These are phyloP conservation scores for Cicer judaicum DNA, from an alignment of 306 rosid genomes.

Conservation along the genomic window DNA sequence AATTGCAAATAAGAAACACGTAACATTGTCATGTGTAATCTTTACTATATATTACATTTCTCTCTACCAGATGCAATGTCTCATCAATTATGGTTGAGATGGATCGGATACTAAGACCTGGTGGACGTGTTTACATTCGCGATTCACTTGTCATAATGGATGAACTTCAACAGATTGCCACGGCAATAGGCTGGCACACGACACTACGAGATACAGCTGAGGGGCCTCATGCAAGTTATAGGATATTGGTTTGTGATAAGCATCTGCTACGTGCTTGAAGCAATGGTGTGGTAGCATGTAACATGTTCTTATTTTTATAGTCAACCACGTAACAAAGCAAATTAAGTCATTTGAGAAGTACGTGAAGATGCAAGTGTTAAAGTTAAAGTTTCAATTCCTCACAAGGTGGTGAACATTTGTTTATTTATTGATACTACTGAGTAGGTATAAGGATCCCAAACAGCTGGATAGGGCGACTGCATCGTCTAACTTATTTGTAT, in stretches of 20 bases:
- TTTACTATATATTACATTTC: slow-evolving; percentile 30
- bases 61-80: slow-evolving; percentile 67
- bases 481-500: slow-evolving; percentile 45
- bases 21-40: not conserved
- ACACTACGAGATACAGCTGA: slow-evolving; percentile 75
- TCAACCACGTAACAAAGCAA: slow-evolving; percentile 27
- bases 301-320: slow-evolving; percentile 16
- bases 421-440: slow-evolving; percentile 32
- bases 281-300: slow-evolving; percentile 2
- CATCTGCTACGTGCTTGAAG: slow-evolving; percentile 67
- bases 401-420: slow-evolving; percentile 26
- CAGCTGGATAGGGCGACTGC: slow-evolving; percentile 22
- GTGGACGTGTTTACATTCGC: slow-evolving; percentile 81
- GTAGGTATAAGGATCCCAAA: slow-evolving; percentile 36
- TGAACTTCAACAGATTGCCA: slow-evolving; percentile 77
- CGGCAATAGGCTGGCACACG: slow-evolving; percentile 85
- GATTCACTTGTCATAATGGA: slow-evolving; percentile 82
- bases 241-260: slow-evolving; percentile 80
- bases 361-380: slow-evolving; percentile 34
- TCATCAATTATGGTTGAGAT: slow-evolving; percentile 96
- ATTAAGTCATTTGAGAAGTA: slow-evolving; percentile 34
- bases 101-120: slow-evolving; percentile 94
- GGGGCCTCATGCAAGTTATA: slow-evolving; percentile 91
- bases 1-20: slow-evolving; percentile 16
- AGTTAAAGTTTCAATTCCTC: slow-evolving; percentile 30